These are phyloP conservation scores for Lactarius evosmus DNA, from an alignment of 768 basidiomycete species.

Conservation along the genomic window DNA sequence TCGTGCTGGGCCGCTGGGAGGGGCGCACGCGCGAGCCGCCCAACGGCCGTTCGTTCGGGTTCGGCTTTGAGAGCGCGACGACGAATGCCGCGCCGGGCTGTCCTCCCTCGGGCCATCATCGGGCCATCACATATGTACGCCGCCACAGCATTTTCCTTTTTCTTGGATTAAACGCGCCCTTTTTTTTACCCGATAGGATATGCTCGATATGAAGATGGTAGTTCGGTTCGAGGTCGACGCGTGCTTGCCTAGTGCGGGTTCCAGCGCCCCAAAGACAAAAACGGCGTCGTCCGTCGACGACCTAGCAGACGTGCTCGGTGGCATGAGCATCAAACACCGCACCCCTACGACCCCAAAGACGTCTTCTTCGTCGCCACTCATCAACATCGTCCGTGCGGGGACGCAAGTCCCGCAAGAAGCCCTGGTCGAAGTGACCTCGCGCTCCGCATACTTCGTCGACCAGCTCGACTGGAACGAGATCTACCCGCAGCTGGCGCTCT, in stretches of 20 bases:
- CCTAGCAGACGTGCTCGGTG: conserved; percentile 28
- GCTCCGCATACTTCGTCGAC: conserved; percentile 27
- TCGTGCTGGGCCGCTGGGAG: conserved; percentile 63
- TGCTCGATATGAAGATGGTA: conserved; percentile 56
- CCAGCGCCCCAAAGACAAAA: background rate
- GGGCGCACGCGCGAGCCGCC: conserved; percentile 33
- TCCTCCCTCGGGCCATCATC: conserved; percentile 54
- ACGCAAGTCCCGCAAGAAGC: conserved; percentile 21
- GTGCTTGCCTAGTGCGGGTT: conserved; percentile 4
- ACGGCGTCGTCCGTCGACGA: conserved; percentile 25
- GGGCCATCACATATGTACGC: conserved; percentile 62
- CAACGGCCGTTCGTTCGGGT: conserved; percentile 46
- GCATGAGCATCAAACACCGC: conserved; percentile 21
- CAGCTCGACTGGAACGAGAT: conserved; percentile 53
- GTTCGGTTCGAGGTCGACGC: conserved; percentile 59
- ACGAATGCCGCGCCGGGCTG: conserved; percentile 49
- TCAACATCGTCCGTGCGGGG: conserved; percentile 24
- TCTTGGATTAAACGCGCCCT: background rate
- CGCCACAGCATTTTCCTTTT: background rate
- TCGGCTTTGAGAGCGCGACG: conserved; percentile 58
- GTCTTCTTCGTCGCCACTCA: background rate
- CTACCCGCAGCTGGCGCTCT: conserved; percentile 67
- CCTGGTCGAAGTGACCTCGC: conserved; percentile 38
- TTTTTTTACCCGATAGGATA: conserved; percentile 40
- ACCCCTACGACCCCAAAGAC: background rate